phyloP scores from a whole-genome alignment of 2,329 filamentous ascomycete genomes.

The Mycosphaerella sp. region DNA sequence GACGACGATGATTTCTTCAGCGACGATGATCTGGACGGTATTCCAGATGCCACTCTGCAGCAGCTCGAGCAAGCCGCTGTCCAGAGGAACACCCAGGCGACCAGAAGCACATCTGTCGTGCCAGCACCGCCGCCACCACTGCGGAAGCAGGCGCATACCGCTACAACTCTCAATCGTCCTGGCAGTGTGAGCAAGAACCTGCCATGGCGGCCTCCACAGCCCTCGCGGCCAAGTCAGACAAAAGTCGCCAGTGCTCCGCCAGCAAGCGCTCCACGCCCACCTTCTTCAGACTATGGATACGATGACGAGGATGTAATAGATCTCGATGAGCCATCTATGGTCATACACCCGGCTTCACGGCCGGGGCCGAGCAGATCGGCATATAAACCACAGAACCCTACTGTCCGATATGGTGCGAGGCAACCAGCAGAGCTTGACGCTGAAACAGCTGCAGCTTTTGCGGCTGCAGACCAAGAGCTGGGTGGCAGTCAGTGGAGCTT shows the following conservation, averaged over 20 bases:
- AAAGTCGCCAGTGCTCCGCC: constrained; percentile 19
- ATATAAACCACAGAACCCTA: constrained; percentile 1
- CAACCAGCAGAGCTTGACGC: constrained; percentile 18
- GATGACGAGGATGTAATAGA: constrained; percentile 43
- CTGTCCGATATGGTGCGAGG: constrained; percentile 11
- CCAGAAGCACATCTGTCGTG: constrained; percentile 4
- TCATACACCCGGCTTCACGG: constrained; percentile 24
- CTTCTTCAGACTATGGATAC: constrained; percentile 41
- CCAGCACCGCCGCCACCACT: constrained; percentile 8
- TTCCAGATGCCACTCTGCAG: constrained; percentile 41
- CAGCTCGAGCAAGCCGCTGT: constrained; percentile 42
- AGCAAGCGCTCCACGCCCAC: constrained; percentile 23
- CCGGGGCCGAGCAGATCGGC: constrained; percentile 6
- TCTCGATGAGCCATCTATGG: constrained; percentile 37
- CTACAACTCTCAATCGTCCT: constrained; percentile 19
- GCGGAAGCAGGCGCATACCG: constrained; percentile 22
- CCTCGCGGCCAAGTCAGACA: constrained; percentile 13
- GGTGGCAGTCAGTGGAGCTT: constrained; percentile 24
- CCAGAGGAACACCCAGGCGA: constrained; percentile 29
- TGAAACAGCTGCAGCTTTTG: constrained; percentile 30
- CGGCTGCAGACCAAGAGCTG: constrained; percentile 32
- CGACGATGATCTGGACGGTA: constrained; percentile 42
- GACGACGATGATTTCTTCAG: constrained; percentile 43
- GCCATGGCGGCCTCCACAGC: constrained; percentile 29
- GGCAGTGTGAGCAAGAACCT: constrained; percentile 19